Base-by-base conservation (phyloP, 495 filamentous ascomycete species). In the Penicillium pulvis region DNA sequence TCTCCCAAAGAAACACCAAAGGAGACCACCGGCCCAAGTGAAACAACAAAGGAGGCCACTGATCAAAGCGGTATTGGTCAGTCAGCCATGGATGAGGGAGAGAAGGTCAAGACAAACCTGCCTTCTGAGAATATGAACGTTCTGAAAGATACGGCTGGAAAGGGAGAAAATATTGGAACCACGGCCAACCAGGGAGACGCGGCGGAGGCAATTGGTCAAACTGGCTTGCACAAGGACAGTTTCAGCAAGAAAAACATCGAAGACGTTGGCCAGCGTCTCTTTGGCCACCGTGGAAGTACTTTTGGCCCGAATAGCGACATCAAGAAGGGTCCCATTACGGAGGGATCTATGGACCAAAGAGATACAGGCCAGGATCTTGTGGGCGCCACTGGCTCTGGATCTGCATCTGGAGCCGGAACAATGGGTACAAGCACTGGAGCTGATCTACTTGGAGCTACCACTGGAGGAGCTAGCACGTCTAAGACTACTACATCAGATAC, bases 241-340 rank as follows among this genome's bases (percentile, higher is more conserved):
- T 16, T 55, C 23, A 62, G 44, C 53, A 30, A 53, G 44, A 45
- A 54, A 28, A 63, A 41, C 28, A 17, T 39, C 2, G 53, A 68
- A 6, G 39, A 63, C 4, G 33, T 56, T 9, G 56, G 54, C 5
- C 17, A 20, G 8, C 62, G 56, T 44, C 28, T 57, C 23, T 62
- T 57, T 33, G 64, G 60, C 26, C 44, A 24, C 6, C 10, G 31
- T 2, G n/a, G 17, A 31, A 42, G 65, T 55, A 28, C 6, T 19
- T 19, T 48, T 28, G 33, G 19, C 5, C 57, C 49, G 11, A 70
- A 70, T 17, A 43, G 65, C 19, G 67, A 70, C 53, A 70, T 70
- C 39, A 59, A 55, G 36, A 68, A 57, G 19, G 67, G 67, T 12
- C 67, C 67, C 12, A 65, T 70, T 31, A 52, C 57, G 4, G 51